Evolutionary conservation across 1,139 yeast genomes (phyloP), one percentile per base, ranked within the genome.

Genomic region (Scheffersomyces illinoinensis): DNA sequence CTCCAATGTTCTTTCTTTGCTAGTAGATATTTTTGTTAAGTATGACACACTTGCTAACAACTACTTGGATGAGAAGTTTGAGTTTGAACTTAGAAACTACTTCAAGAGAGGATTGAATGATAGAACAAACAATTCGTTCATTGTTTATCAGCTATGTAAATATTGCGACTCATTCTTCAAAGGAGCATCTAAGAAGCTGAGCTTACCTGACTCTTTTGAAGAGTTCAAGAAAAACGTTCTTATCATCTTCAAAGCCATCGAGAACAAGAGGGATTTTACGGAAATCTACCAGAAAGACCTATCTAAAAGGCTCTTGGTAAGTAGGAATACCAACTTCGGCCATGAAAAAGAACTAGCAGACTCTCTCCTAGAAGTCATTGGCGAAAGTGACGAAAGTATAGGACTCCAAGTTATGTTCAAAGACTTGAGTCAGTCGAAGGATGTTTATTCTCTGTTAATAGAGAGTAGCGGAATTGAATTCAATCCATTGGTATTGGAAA

Each of bases 181-280:
- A 57, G 58, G 62, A 10, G 58, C 61, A 12, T 33, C 43, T 4
- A 58, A 60, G 17, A 59, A 59, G 49, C 66, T 62, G 24, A 55
- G 54, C 7, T 39, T 61, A 4, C 54, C 58, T 4, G 58, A 58
- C 10, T 47, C 61, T 5, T 72, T 69, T 53, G 59, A 57, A 1
- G 68, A 66, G 10, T 71, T 76, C 58, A 63, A 67, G 50, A 53
- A 61, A 0, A 65, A 66, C 17, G 73, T 74, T 33, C 57, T 73
- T 47, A 62, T 64, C 1, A 62, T 79, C 6, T 78, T 78, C 67
- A 75, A 76, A 53, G 70, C 75, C n/a, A 61, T 81, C 17, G 69
- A 69, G 57, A 77, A 75, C 62, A 79, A 79, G 60, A 66, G 64
- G 50, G 78, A 73, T 43, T 78, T 80, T 59, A 62, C 79, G 3